Evolutionary conservation across 495 filamentous ascomycete genomes (phyloP), one percentile per base, ranked within the genome.

Genomic region (Aspergillus mulundensis): DNA sequence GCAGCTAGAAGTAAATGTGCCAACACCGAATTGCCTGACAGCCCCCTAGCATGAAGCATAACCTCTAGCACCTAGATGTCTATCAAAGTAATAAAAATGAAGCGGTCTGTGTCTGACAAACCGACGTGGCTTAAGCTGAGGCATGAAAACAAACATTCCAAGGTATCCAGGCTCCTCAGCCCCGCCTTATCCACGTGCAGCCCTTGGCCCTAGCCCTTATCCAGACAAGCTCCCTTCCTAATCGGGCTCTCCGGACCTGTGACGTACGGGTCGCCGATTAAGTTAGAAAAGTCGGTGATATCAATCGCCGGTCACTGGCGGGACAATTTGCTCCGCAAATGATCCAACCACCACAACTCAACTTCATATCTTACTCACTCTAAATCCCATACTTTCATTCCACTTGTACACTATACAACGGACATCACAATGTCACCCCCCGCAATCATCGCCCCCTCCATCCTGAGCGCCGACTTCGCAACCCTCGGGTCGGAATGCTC

Each of bases 401-500:
- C 25, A 28, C 25, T 28, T 28, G 3, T 8, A 28, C 8, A 36
- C 32, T 11, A 36, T 15, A 36, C 11, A 36, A 36, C 38, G n/a
- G n/a, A n/a, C n/a, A n/a, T 1, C 38, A 16, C 38, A 40, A 96
- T 96, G 94, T 76, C 88, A 40, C 95, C 92, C 0, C 81, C 87
- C 62, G 87, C 94, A 38, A 95, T 97, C 70, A 95, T 97, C 67
- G 91, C 93, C 10, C 94, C 94, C 16, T 98, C 94, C 15, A 97
- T 98, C 61, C 87, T 98, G 43, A 93, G 91, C 64, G 95, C 94
- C 53, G 91, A 98, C 78, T 98, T 98, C 70, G 90, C 84, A 61
- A 78, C 84, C 54, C 85, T 98, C 41, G 89, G 91, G 64, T 79
- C 79, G 62, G 94, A 88, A 70, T 98, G 94, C 74, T 82, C 82